A percentile compares a stretch with the other conserved stretches of the same genome.
Conservation (phyloP, 2,329 filamentous ascomycete species). For the Scedosporium minutisporum region DNA sequence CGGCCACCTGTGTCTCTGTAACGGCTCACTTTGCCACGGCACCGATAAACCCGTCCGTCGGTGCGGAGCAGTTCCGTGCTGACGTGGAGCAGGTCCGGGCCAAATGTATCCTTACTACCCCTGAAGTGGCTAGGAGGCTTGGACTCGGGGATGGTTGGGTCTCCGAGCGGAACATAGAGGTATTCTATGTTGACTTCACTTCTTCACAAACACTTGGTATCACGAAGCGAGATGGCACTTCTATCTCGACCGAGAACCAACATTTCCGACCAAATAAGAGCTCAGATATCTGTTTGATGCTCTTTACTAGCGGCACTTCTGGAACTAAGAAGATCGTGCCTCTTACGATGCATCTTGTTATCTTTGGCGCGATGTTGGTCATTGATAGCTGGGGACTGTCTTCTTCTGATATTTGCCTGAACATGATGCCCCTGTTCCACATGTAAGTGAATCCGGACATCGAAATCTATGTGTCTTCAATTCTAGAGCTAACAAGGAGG, state of each 20-base stretch:
- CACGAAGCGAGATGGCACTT: constrained; percentile 10
- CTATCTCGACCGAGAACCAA: constrained; percentile 1
- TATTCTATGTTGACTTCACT: constrained; percentile 23
- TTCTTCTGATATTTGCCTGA: constrained; percentile 38
- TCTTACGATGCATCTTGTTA: constrained; percentile 37
- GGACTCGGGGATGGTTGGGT: constrained; percentile 22
- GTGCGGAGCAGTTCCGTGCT: constrained; percentile 37
- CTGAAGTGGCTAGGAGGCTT: constrained; percentile 28
- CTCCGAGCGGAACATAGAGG: constrained; percentile 21
- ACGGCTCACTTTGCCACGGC: constrained; percentile 41
- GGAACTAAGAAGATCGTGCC: constrained; percentile 51
- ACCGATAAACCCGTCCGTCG: constrained; percentile 39
- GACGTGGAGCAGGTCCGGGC: constrained; percentile 39
- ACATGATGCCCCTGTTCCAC: constrained; percentile 52
- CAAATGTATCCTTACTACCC: constrained; percentile 34
- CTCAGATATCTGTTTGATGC: constrained; percentile 38
- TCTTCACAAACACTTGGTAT: constrained; percentile 1
- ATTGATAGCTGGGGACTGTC: constrained; percentile 43
- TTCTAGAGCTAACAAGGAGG: neutral
- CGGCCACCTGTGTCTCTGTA: constrained; percentile 37
- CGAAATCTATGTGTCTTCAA: neutral
- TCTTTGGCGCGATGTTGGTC: constrained; percentile 40
- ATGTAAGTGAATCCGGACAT: constrained; percentile 27
- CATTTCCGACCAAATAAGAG: constrained; percentile 26
- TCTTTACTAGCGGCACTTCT: constrained; percentile 49